These are phyloP conservation scores for Truncatella angustata DNA, from an alignment of 2,329 filamentous ascomycete genomes.

Conservation along the genomic window DNA sequence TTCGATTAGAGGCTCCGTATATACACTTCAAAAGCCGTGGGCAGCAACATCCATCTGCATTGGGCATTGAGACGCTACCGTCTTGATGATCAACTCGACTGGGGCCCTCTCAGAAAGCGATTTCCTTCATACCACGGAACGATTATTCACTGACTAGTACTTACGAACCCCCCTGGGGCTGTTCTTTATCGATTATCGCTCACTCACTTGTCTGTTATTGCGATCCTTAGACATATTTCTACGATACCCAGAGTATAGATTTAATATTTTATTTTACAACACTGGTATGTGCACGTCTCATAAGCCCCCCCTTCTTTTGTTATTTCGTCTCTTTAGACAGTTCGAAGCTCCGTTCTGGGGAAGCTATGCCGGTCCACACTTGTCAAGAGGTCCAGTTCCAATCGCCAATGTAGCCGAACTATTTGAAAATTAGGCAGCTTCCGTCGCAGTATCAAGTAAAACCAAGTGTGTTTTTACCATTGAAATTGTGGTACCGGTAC, in stretches of 20 bases:
- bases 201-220: constrained; percentile 19
- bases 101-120: neutral
- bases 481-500: too few relatives aligned
- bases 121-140: neutral
- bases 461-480: too few relatives aligned
- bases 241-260: constrained; percentile 34
- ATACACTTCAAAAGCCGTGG: constrained; percentile 7
- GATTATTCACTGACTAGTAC: constrained; percentile 1
- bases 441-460: too few relatives aligned
- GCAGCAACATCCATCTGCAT: neutral
- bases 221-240: constrained; percentile 26
- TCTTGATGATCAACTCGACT: neutral
- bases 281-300: constrained; percentile 18
- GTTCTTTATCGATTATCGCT: constrained; percentile 19
- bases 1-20: constrained; percentile 8
- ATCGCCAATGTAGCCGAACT: too few relatives aligned
- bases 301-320: neutral
- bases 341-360: too few relatives aligned
- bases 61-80: neutral
- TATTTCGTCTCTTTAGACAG: neutral
- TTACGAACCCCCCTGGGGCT: constrained; percentile 17
- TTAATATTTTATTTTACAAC: constrained; percentile 22
- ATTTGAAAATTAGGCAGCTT: too few relatives aligned
- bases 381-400: too few relatives aligned
- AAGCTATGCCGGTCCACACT: too few relatives aligned